A percentile compares a stretch with the other conserved stretches of the same genome.
phyloP scores from a whole-genome alignment of 768 basidiomycete species.

The Chalciporus piperatus region DNA sequence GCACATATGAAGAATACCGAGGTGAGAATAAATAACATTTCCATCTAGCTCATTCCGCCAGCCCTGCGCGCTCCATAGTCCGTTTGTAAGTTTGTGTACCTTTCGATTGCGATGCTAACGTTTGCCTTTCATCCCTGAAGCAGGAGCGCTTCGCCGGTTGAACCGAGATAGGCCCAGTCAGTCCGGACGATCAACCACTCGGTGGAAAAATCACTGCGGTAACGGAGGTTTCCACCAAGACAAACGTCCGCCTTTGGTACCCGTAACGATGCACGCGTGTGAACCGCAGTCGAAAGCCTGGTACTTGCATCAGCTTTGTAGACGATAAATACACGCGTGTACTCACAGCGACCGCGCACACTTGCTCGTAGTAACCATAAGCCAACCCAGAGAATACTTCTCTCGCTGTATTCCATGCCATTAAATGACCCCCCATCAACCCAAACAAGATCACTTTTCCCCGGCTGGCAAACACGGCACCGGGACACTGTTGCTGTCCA shows the following conservation, averaged over 20 bases:
- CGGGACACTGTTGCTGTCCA: constrained; percentile 37
- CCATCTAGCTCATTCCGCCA: too few relatives aligned
- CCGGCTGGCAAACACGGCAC: constrained; percentile 51
- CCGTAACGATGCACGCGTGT: constrained; percentile 47
- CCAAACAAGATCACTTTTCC: constrained; percentile 60
- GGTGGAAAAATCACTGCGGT: constrained; percentile 12
- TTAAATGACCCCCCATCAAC: constrained; percentile 47
- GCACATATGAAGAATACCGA: too few relatives aligned
- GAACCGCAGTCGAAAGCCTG: constrained; percentile 48
- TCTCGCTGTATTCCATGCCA: constrained; percentile 62
- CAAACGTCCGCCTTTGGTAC: constrained; percentile 52
- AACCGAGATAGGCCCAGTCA: too few relatives aligned
- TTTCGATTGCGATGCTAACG: too few relatives aligned
- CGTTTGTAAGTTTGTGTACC: too few relatives aligned
- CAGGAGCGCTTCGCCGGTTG: too few relatives aligned
- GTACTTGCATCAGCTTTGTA: constrained; percentile 12
- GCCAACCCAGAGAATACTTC: constrained; percentile 58
- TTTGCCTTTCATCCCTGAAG: too few relatives aligned
- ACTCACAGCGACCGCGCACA: constrained; percentile 36
- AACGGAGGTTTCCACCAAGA: constrained; percentile 52
- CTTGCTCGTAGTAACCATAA: constrained; percentile 45
- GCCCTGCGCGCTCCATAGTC: too few relatives aligned
- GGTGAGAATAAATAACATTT: too few relatives aligned
- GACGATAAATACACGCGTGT: background rate
- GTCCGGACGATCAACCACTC: too few relatives aligned